phyloP scores from a whole-genome alignment of 1,284 basidiomycete species.

The Cryptococcus jaspeensis region DNA sequence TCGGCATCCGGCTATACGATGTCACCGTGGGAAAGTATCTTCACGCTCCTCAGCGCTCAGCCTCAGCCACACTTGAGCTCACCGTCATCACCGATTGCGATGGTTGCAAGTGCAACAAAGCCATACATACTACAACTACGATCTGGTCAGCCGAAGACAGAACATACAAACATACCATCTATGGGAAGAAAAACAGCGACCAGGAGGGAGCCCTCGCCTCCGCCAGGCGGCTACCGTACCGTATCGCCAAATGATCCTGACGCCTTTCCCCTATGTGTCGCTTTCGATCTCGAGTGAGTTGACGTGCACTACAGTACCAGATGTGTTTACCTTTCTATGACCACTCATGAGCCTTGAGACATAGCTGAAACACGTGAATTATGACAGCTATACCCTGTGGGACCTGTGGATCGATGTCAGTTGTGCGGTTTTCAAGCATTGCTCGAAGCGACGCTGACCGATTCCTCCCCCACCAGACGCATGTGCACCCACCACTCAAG shows the following conservation, averaged over 20 bases:
- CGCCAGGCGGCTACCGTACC: slow-evolving; percentile 18
- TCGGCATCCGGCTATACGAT: too few species aligned
- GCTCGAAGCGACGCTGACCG: not conserved
- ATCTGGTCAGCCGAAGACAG: too few species aligned
- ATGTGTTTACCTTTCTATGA: not conserved
- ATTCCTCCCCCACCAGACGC: slow-evolving; percentile 24
- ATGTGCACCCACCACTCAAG: slow-evolving; percentile 61
- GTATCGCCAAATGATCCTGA: slow-evolving; percentile 35
- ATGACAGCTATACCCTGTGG: slow-evolving; percentile 82
- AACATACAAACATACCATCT: not conserved
- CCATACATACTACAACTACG: too few species aligned
- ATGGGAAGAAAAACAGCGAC: slow-evolving; percentile 18
- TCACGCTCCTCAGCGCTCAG: too few species aligned
- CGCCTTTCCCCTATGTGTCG: slow-evolving; percentile 66
- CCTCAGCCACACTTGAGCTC: too few species aligned
- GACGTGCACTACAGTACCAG: not conserved
- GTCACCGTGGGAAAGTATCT: too few species aligned
- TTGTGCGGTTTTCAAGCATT: not conserved
- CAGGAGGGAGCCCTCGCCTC: slow-evolving; percentile 9
- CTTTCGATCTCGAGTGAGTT: slow-evolving; percentile 78
- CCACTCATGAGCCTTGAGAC: too few species aligned
- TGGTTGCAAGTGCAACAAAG: too few species aligned
- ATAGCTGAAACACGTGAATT: too few species aligned
- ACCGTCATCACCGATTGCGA: too few species aligned
- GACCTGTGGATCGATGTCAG: slow-evolving; percentile 73